Evolutionary conservation across 106 monocot genomes (phyloP).

Genomic region (Ottelia alismoides): DNA sequence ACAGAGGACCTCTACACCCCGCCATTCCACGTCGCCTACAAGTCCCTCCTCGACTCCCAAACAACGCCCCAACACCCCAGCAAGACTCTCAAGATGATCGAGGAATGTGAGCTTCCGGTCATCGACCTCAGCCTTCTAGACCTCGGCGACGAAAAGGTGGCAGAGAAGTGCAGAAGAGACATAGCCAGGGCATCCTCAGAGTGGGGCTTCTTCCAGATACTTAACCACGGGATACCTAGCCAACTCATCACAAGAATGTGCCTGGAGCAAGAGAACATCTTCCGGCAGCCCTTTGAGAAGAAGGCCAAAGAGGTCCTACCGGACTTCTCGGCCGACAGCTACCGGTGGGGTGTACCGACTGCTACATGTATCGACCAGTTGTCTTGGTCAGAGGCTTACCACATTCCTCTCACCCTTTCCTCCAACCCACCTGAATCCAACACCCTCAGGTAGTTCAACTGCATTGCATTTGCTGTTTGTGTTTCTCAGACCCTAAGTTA

Average conservation of each 20-base stretch:
- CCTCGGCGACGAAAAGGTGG: not conserved
- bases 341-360: conserved; percentile 49
- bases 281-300: conserved; percentile 35
- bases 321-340: conserved; percentile 29
- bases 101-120: conserved; percentile 30
- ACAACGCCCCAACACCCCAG: no score
- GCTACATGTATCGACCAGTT: conserved; percentile 31
- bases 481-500: no score
- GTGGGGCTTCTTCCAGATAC: conserved; percentile 61
- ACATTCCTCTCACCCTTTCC: conserved; percentile 18
- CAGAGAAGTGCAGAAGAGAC: conserved; percentile 16
- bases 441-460: conserved; percentile 2
- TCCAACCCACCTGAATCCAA: no score
- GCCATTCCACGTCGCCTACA: conserved; percentile 34
- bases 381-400: conserved; percentile 63
- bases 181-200: conserved; percentile 30
- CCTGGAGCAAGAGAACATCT: conserved; percentile 17
- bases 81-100: not conserved
- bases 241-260: conserved; percentile 13
- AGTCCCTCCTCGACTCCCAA: conserved; percentile 22
- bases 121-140: conserved; percentile 27
- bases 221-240: conserved; percentile 33
- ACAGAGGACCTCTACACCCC: no score
- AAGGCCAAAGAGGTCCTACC: conserved; percentile 22
- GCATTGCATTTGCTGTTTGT: no score